Percentiles rank a stretch among this genome's conserved stretches.
Evolutionary conservation across 495 filamentous ascomycete species (phyloP).

Genomic region (Neurospora tetraspora): DNA sequence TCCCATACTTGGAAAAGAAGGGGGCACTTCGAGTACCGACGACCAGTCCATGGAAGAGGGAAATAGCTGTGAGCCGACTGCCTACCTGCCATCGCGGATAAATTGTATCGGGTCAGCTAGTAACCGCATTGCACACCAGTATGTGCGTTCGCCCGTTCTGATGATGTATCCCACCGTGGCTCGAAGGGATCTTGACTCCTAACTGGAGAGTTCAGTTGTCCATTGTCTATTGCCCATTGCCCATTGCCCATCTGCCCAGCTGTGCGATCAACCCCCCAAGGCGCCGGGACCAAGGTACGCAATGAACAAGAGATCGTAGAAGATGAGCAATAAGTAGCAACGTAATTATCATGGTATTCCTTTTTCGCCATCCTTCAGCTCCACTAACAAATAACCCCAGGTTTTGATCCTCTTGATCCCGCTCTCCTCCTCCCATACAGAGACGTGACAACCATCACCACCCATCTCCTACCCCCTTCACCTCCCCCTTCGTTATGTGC

Average conservation of each 20-base stretch:
- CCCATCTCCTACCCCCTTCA: neutral
- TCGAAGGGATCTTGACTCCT: too few relatives aligned
- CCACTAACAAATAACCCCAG: neutral
- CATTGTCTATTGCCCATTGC: too few relatives aligned
- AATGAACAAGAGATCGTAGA: neutral
- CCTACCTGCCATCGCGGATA: too few relatives aligned
- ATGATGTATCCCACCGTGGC: too few relatives aligned
- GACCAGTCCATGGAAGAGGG: too few relatives aligned
- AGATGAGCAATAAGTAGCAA: neutral
- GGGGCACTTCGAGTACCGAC: too few relatives aligned
- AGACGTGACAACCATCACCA: neutral
- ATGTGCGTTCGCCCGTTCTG: too few relatives aligned
- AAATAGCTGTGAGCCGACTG: too few relatives aligned
- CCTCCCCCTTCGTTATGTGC: neutral
- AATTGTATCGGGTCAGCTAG: too few relatives aligned
- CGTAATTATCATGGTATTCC: neutral
- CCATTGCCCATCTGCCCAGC: neutral
- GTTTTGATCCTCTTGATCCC: neutral
- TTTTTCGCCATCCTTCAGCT: conserved; percentile 1
- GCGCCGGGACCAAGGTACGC: neutral
- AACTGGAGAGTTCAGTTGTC: too few relatives aligned
- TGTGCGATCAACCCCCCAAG: neutral
- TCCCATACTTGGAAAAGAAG: too few relatives aligned
- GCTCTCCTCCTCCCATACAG: neutral
- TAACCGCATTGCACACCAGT: too few relatives aligned